phyloP scores from a whole-genome alignment of 768 basidiomycete species.

The Lactarius indigo region DNA sequence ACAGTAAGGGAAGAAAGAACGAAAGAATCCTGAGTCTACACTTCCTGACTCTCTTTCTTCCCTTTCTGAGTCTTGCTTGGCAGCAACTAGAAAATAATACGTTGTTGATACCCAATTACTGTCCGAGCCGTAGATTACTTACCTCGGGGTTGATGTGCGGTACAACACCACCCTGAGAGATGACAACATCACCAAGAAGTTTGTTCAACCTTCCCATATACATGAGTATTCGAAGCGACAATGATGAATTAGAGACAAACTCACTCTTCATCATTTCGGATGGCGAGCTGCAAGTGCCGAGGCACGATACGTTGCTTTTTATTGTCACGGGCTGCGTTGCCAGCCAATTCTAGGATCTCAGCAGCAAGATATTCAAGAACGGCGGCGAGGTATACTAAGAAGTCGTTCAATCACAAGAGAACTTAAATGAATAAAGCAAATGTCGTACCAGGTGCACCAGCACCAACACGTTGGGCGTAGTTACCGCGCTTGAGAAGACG shows the following conservation, averaged over 20 bases:
- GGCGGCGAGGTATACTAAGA: conserved; percentile 81
- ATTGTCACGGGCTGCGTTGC: conserved; percentile 86
- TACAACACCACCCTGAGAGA: conserved; percentile 93
- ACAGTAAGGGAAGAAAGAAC: conserved; percentile 22
- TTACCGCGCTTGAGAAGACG: conserved; percentile 84
- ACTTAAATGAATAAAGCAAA: background rate
- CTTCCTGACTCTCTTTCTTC: conserved; percentile 49
- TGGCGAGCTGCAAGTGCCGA: conserved; percentile 90
- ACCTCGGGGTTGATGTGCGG: conserved; percentile 72
- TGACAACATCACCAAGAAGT: conserved; percentile 78
- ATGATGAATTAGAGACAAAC: conserved; percentile 27
- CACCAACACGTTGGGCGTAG: conserved; percentile 84
- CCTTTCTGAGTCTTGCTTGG: conserved; percentile 49
- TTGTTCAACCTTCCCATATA: conserved; percentile 52
- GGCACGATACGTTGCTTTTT: conserved; percentile 96
- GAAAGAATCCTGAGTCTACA: conserved; percentile 12
- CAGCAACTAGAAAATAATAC: conserved; percentile 31
- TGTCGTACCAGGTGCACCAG: conserved; percentile 73
- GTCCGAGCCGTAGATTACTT: conserved; percentile 7
- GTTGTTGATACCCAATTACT: background rate
- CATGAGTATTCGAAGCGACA: background rate
- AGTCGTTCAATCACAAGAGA: conserved; percentile 7
- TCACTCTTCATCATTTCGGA: conserved; percentile 90
- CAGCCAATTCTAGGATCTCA: conserved; percentile 91
- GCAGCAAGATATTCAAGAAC: conserved; percentile 92